Evolutionary conservation across 345 rosid genomes (phyloP), one percentile per base, ranked within the genome.

Genomic region (Populus nigra): DNA sequence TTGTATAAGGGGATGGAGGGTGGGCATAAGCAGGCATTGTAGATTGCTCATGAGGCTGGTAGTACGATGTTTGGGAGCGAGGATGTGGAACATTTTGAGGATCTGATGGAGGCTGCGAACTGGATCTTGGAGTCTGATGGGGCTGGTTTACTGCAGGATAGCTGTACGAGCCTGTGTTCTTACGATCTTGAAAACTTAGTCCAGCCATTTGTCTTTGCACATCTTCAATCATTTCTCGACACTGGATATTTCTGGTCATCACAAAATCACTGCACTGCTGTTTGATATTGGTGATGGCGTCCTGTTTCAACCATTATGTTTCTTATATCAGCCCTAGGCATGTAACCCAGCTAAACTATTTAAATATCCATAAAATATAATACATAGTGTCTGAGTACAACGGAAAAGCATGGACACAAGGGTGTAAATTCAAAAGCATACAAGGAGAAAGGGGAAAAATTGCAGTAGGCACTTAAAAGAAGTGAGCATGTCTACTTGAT

Each of bases 251-350:
- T 85, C 99, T 89, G 61, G 99, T 96, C 98, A 96, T 92, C 78
- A 88, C 94, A 87, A 91, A 96, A 85, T 96, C 99, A 77, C 95
- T 96, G 87, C 97, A 92, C 77, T 96, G 98, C 88, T 92, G 99
- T 90, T 96, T 93, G 77, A 96, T 80, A 76, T 93, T 96, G 80
- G 92, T 90, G 85, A 96, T 90, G 65, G 99, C 99, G 45, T 96
- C 99, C 99, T 96, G 88, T 85, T 73, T 43, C 71, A 74, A 55
- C 38, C 22, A 38, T 33, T 31, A 70, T 23, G 35, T 50, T 33
- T 31, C 33, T 55, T 47, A 10, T 25, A 80, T 57, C 72, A 61
- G 71, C 23, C n/a, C 22, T 23, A 53, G 55, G 47, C 7, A 8
- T 15, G 5, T 22, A 6, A 71, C 18, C 31, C 72, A 50, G 38